A percentile compares a stretch with the other conserved stretches of the same genome.
Conservation (phyloP, 73 alveolate species). For the Durusdinium trenchii region DNA sequence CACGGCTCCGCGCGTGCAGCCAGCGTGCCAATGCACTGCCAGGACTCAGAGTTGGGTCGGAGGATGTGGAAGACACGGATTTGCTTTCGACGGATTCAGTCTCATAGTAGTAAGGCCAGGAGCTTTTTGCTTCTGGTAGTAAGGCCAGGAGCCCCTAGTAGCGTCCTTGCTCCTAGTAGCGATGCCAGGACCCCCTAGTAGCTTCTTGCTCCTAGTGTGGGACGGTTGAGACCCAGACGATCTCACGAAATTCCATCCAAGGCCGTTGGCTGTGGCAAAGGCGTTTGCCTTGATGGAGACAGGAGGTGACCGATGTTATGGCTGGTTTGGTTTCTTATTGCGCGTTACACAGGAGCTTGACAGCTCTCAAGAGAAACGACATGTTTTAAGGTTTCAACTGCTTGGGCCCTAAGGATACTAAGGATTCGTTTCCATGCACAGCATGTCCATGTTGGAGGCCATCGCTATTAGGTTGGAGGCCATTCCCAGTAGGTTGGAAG, state of each 20-base stretch:
- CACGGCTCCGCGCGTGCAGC: conserved; percentile 15
- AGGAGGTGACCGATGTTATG: neutral
- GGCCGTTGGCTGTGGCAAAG: conserved; percentile 43
- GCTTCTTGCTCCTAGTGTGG: too few species aligned
- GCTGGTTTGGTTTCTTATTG: neutral
- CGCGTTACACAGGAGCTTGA: neutral
- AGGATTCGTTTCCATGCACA: neutral
- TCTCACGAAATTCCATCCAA: neutral
- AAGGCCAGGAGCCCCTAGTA: too few species aligned
- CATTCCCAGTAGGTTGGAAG: too few species aligned
- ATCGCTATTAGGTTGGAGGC: neutral
- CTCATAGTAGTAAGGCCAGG: too few species aligned
- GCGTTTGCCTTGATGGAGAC: conserved; percentile 16
- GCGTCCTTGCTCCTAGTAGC: too few species aligned
- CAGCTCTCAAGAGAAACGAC: neutral
- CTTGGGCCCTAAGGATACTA: neutral
- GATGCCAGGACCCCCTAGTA: too few species aligned
- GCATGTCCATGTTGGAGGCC: neutral
- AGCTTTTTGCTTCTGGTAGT: too few species aligned
- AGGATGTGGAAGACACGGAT: too few species aligned
- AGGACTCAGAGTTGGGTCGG: neutral
- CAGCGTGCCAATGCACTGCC: conserved; percentile 23
- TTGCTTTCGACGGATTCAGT: too few species aligned
- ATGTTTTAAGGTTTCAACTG: neutral
- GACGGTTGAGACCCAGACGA: neutral